Evolutionary conservation across 1,284 basidiomycete genomes (phyloP).

Genomic region (Fomitopsis palustris): DNA sequence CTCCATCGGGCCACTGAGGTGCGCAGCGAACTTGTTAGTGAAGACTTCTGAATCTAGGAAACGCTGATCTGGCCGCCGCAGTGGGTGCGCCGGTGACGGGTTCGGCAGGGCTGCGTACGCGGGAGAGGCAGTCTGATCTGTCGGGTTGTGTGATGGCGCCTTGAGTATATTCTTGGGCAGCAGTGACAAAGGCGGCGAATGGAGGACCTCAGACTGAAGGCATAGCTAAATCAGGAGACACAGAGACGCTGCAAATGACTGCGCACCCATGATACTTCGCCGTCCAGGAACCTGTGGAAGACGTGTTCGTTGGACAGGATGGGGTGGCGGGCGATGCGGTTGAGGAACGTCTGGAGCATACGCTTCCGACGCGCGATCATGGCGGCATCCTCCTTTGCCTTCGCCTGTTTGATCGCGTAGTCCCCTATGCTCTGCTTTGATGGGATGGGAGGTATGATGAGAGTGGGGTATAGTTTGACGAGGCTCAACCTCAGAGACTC

Average conservation of each 20-base stretch:
- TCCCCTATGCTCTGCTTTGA: conserved; percentile 95
- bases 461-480: conserved; percentile 87
- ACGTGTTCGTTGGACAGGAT: conserved; percentile 93
- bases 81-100: conserved; percentile 82
- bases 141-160: conserved; percentile 93
- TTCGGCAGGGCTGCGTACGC: conserved; percentile 86
- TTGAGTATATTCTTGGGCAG: conserved; percentile 95
- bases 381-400: conserved; percentile 93
- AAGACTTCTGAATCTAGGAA: conserved; percentile 97
- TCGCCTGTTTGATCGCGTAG: conserved; percentile 95
- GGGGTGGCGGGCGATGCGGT: conserved; percentile 85
- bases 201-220: conserved; percentile 79
- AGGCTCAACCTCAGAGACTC: conserved; percentile 88
- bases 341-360: conserved; percentile 94
- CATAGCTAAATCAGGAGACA: neutral
- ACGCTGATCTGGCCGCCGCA: conserved; percentile 87
- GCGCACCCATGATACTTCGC: conserved; percentile 91
- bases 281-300: conserved; percentile 93
- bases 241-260: neutral
- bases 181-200: conserved; percentile 86
- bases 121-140: conserved; percentile 69
- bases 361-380: conserved; percentile 92
- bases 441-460: conserved; percentile 97
- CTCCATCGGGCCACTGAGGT: conserved; percentile 91
- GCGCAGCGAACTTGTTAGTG: conserved; percentile 93